phyloP scores from a whole-genome alignment of 1,284 basidiomycete genomes.

The Puccinia sorghi region DNA sequence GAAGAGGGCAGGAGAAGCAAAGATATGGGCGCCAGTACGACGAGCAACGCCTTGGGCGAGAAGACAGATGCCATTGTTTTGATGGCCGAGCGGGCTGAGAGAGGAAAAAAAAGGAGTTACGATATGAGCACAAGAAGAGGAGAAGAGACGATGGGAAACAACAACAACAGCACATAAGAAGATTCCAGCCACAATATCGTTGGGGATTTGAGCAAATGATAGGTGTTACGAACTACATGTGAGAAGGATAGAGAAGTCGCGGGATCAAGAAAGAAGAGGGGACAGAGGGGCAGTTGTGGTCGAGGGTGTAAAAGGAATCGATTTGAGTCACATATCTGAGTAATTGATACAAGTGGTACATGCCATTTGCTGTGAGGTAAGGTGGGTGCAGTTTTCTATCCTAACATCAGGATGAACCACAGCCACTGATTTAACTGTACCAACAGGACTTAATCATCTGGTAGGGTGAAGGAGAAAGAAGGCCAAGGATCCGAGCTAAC shows the following conservation, averaged over 20 bases:
- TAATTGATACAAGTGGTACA: not conserved
- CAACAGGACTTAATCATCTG: not conserved
- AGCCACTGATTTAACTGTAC: not conserved
- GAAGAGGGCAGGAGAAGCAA: too few species aligned
- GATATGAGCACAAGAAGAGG: not conserved
- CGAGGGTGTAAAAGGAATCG: too few species aligned
- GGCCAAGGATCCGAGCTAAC: not conserved
- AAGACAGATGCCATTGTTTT: too few species aligned
- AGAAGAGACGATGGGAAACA: not conserved
- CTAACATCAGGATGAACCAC: not conserved
- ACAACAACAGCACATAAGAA: not conserved
- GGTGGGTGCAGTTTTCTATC: not conserved
- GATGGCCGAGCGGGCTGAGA: too few species aligned
- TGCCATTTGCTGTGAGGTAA: conserved; percentile 2
- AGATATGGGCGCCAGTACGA: too few species aligned
- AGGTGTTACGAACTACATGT: conserved; percentile 2
- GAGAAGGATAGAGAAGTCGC: not conserved
- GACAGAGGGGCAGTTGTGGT: not conserved
- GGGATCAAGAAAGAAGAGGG: not conserved
- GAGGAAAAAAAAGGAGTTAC: not conserved
- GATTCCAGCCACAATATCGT: not conserved
- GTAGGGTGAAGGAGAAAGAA: not conserved
- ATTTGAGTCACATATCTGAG: not conserved
- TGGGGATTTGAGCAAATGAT: not conserved
- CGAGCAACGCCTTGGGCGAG: too few species aligned